Percentiles rank a stretch among this genome's conserved stretches.
These are phyloP conservation scores for Cytospora mali DNA, from an alignment of 2,329 filamentous ascomycete species.

Conservation along the genomic window DNA sequence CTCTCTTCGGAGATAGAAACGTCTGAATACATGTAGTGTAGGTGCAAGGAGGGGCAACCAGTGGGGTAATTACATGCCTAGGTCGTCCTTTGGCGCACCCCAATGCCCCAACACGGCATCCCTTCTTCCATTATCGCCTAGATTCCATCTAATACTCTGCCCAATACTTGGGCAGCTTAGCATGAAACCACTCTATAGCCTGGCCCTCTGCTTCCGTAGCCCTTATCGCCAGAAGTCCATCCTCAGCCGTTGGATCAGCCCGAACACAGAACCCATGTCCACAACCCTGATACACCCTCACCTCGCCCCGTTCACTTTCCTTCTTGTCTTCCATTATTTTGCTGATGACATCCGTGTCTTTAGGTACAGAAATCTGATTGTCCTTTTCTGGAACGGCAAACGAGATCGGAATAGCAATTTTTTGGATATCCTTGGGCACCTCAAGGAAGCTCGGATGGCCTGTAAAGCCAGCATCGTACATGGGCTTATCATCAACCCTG, in stretches of 20 bases:
- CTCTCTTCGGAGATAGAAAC: too few relatives aligned
- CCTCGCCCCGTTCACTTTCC: constrained; percentile 39
- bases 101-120: too few relatives aligned
- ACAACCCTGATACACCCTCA: constrained; percentile 41
- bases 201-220: constrained; percentile 39
- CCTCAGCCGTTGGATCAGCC: constrained; percentile 35
- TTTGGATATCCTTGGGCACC: constrained; percentile 51
- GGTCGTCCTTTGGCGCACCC: too few relatives aligned
- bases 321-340: constrained; percentile 40
- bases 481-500: constrained; percentile 35
- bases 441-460: constrained; percentile 55
- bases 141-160: not conserved
- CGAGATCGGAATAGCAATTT: constrained; percentile 46
- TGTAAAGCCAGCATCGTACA: constrained; percentile 56
- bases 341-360: constrained; percentile 40
- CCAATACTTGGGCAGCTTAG: not conserved
- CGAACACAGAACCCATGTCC: constrained; percentile 47
- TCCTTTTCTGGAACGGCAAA: constrained; percentile 52
- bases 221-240: constrained; percentile 34
- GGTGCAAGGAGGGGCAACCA: too few relatives aligned
- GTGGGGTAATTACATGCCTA: too few relatives aligned
- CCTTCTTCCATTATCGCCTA: too few relatives aligned
- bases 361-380: constrained; percentile 38
- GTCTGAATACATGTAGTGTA: too few relatives aligned
- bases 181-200: constrained; percentile 40